Percentiles rank a stretch among this genome's conserved stretches.
These are phyloP conservation scores for Xenosphaeropsis pyriputrescens DNA, from an alignment of 2,329 filamentous ascomycete genomes.

Conservation along the genomic window DNA sequence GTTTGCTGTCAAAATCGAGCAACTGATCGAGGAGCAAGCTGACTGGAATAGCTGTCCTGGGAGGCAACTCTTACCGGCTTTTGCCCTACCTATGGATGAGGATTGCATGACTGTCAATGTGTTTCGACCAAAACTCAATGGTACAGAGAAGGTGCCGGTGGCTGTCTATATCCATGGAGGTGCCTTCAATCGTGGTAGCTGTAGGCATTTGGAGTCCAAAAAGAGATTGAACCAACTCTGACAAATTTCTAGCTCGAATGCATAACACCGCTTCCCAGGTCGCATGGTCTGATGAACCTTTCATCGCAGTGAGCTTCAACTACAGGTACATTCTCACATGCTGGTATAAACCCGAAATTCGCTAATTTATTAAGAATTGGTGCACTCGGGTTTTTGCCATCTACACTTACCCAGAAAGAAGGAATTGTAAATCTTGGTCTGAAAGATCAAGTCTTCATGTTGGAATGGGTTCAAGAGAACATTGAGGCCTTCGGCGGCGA, in stretches of 20 bases:
- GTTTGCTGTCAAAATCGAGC: too few species aligned
- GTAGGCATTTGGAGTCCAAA: too few species aligned
- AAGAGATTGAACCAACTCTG: too few species aligned
- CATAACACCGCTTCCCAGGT: constrained; percentile 48
- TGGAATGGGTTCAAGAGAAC: constrained; percentile 47
- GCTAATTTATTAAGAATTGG: constrained; percentile 27
- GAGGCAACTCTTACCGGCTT: too few species aligned
- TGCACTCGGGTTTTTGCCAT: constrained; percentile 52
- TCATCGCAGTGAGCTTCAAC: constrained; percentile 42
- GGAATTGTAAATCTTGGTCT: constrained; percentile 50
- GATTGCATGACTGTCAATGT: constrained; percentile 39
- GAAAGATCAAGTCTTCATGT: constrained; percentile 41
- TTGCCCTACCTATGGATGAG: constrained; percentile 18
- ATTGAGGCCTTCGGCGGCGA: constrained; percentile 46
- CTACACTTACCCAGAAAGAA: constrained; percentile 31
- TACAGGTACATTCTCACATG: constrained; percentile 21
- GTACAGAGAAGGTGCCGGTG: constrained; percentile 25
- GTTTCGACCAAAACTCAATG: constrained; percentile 18
- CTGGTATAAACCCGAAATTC: too few species aligned
- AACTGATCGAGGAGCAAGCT: too few species aligned
- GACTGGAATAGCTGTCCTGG: too few species aligned
- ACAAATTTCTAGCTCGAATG: constrained; percentile 22
- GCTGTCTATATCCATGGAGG: constrained; percentile 51
- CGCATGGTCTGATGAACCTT: constrained; percentile 30
- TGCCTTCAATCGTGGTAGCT: constrained; percentile 37